Percentiles rank a stretch among this genome's conserved stretches.
These are phyloP conservation scores for Penicillium flavigenum DNA, from an alignment of 495 filamentous ascomycete genomes.

Conservation along the genomic window DNA sequence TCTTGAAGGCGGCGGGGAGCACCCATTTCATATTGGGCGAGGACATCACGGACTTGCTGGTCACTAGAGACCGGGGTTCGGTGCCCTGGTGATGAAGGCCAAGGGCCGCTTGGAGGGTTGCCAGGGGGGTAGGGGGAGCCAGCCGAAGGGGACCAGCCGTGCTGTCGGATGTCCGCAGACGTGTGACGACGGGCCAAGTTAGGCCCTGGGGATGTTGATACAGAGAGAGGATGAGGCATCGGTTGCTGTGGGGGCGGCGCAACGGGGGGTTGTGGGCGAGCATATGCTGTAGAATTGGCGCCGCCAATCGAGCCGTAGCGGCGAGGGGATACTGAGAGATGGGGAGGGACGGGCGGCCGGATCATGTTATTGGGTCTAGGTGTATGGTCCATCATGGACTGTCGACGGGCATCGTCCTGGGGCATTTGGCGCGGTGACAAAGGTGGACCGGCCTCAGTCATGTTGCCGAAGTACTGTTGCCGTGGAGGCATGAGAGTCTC, in stretches of 20 bases:
- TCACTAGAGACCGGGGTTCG: slow-evolving; percentile 65
- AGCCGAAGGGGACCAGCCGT: slow-evolving; percentile 72
- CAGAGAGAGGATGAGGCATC: slow-evolving; percentile 73
- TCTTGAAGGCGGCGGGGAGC: slow-evolving; percentile 54
- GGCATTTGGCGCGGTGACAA: slow-evolving; percentile 90
- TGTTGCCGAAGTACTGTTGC: slow-evolving; percentile 71
- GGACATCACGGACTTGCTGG: slow-evolving; percentile 76
- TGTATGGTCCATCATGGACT: slow-evolving; percentile 43
- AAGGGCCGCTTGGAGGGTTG: slow-evolving; percentile 54
- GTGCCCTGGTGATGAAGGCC: slow-evolving; percentile 78
- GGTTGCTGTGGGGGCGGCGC: slow-evolving; percentile 61
- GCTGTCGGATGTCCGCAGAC: slow-evolving; percentile 89
- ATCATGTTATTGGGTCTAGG: slow-evolving; percentile 34
- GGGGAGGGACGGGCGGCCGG: slow-evolving; percentile 75
- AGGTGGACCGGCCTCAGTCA: slow-evolving; percentile 70
- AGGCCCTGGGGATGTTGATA: slow-evolving; percentile 68
- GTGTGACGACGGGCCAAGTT: slow-evolving; percentile 85
- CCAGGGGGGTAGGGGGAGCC: slow-evolving; percentile 63
- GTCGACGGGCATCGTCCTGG: slow-evolving; percentile 78
- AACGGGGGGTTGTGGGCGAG: slow-evolving; percentile 63
- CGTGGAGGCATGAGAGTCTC: slow-evolving; percentile 73
- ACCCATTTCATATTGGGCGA: slow-evolving; percentile 79
- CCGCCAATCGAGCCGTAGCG: slow-evolving; percentile 83
- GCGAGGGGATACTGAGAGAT: slow-evolving; percentile 73
- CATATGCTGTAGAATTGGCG: slow-evolving; percentile 65